A percentile compares a stretch with the other conserved stretches of the same genome.
Conservation (phyloP, 495 filamentous ascomycete species). For the Cercophora sp. region DNA sequence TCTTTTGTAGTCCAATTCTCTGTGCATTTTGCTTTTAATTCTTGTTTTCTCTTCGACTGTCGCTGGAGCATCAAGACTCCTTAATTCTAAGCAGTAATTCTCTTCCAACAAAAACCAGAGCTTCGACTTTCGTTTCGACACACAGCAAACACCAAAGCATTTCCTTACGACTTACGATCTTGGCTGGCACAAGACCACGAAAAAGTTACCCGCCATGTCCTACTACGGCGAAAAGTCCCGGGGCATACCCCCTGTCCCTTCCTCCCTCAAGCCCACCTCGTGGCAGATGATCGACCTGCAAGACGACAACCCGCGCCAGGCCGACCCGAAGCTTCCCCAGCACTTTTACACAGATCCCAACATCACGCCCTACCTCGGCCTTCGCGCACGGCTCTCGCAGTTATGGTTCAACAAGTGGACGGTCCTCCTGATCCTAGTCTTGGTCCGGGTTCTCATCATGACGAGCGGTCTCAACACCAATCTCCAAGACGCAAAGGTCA, state of each 20-base stretch:
- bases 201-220: constrained; percentile 16
- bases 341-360: constrained; percentile 27
- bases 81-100: neutral
- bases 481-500: constrained; percentile 66
- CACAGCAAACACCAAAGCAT: too few relatives aligned
- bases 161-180: too few relatives aligned
- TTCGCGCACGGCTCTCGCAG: constrained; percentile 86
- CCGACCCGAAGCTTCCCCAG: constrained; percentile 11
- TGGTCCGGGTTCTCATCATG: constrained; percentile 75
- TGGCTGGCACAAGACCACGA: constrained; percentile 9
- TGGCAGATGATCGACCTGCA: constrained; percentile 23
- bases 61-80: neutral
- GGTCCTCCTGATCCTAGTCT: constrained; percentile 76
- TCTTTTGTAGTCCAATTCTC: neutral
- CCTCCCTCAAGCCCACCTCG: constrained; percentile 24
- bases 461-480: constrained; percentile 64
- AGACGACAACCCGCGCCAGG: neutral
- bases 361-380: constrained; percentile 89
- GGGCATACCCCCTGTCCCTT: constrained; percentile 17
- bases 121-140: neutral
- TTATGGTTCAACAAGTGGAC: constrained; percentile 98
- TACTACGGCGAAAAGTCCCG: constrained; percentile 25
- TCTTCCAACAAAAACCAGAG: too few relatives aligned
- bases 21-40: neutral
- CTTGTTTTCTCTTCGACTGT: neutral